Conservation (phyloP, 192 early-diverging fungal genomes). For the Gaertneriomyces semiglobifer region DNA sequence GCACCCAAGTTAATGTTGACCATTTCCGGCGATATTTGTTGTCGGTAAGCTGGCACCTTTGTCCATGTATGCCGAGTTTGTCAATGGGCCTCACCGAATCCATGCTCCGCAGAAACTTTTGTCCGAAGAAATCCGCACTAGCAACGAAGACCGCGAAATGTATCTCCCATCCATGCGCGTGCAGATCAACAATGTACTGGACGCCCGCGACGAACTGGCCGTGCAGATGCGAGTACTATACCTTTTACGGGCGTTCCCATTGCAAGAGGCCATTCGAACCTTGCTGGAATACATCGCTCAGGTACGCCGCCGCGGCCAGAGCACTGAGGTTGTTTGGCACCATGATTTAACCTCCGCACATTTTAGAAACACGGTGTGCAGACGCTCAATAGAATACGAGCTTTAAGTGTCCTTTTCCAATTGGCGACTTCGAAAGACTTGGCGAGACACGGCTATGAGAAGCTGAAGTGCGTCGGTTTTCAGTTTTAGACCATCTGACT, state of each 20-base stretch:
- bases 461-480: constrained; percentile 7
- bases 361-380: constrained; percentile 35
- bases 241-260: constrained; percentile 41
- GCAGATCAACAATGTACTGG: constrained; percentile 42
- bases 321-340: not conserved
- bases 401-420: constrained; percentile 57
- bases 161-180: constrained; percentile 46
- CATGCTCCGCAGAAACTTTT: constrained; percentile 11
- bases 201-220: constrained; percentile 29
- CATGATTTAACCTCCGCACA: constrained; percentile 11
- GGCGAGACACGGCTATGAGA: constrained; percentile 25
- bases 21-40: constrained; percentile 32
- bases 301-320: constrained; percentile 4
- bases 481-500: not conserved
- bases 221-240: constrained; percentile 52
- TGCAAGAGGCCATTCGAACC: constrained; percentile 34
- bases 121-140: constrained; percentile 13
- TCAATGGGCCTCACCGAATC: not conserved
- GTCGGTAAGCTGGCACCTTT: constrained; percentile 16
- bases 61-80: not conserved
- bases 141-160: constrained; percentile 30
- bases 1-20: constrained; percentile 41
- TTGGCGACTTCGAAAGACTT: constrained; percentile 49
- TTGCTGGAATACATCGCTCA: constrained; percentile 54
- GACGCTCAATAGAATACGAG: constrained; percentile 56